Conservation (phyloP, 306 rosid species). For the Sesbania bispinosa region DNA sequence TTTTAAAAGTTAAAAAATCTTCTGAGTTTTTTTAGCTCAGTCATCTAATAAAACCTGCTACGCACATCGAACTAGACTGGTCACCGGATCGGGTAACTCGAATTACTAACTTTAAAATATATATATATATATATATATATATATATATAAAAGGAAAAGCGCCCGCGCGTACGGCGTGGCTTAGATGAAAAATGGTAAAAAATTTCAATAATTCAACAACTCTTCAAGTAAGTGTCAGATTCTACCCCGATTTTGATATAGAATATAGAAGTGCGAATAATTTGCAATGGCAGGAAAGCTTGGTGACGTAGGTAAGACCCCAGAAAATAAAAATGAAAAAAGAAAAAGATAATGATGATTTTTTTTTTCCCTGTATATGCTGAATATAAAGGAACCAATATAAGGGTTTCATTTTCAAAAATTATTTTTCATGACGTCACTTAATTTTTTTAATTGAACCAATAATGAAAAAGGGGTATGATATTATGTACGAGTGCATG, state of each 20-base stretch:
- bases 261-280: background rate
- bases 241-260: background rate
- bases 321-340: background rate
- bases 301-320: background rate
- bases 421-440: constrained; percentile 19
- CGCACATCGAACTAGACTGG: too few species aligned
- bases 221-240: background rate
- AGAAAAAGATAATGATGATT: constrained; percentile 2
- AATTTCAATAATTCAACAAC: constrained; percentile 1
- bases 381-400: background rate
- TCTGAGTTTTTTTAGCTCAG: too few species aligned
- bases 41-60: too few species aligned
- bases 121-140: too few species aligned
- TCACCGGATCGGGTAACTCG: too few species aligned
- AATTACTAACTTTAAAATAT: too few species aligned
- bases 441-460: constrained; percentile 14
- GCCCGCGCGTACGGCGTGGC: background rate
- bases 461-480: constrained; percentile 30
- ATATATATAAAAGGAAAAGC: background rate
- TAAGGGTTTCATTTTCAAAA: constrained; percentile 31
- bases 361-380: background rate
- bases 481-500: constrained; percentile 32
- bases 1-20: too few species aligned
- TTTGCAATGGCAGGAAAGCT: background rate
- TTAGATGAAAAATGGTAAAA: background rate